phyloP scores from a whole-genome alignment of 2,329 filamentous ascomycete genomes.

The Phaeosphaeria sp. region DNA sequence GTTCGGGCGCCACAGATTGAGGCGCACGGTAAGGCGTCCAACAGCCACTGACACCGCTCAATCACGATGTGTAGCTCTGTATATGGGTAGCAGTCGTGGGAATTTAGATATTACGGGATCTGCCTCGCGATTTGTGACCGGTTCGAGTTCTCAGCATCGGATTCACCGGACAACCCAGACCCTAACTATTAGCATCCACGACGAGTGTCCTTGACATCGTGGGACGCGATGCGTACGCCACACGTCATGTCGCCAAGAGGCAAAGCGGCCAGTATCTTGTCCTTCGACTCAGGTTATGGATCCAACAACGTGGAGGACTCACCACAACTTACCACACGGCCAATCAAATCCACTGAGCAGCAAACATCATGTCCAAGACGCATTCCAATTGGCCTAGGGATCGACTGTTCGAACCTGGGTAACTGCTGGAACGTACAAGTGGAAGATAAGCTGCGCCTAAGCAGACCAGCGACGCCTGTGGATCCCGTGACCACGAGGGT shows the following conservation, averaged over 20 bases:
- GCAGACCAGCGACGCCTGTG: constrained; percentile 13
- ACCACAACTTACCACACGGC: not conserved
- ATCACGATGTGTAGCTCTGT: constrained; percentile 17
- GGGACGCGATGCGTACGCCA: constrained; percentile 31
- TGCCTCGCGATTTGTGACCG: constrained; percentile 7
- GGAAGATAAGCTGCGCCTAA: constrained; percentile 14
- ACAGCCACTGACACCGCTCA: constrained; percentile 31
- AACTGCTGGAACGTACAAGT: constrained; percentile 16
- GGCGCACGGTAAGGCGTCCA: constrained; percentile 16
- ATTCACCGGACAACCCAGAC: constrained; percentile 1
- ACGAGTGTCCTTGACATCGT: not conserved
- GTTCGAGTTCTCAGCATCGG: constrained; percentile 1
- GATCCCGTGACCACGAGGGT: constrained; percentile 27
- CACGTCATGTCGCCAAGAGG: constrained; percentile 24
- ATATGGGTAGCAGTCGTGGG: constrained; percentile 4
- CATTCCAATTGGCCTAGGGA: constrained; percentile 4
- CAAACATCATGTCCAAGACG: not conserved
- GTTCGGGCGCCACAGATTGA: constrained; percentile 15
- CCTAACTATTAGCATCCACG: not conserved
- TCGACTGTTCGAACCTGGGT: not conserved
- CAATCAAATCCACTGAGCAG: not conserved
- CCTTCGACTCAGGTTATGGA: constrained; percentile 44
- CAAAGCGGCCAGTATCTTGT: constrained; percentile 39
- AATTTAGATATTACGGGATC: constrained; percentile 7
- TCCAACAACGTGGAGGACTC: constrained; percentile 25